Conservation (phyloP, 306 rosid genomes). For the Cucumis hystrix region DNA sequence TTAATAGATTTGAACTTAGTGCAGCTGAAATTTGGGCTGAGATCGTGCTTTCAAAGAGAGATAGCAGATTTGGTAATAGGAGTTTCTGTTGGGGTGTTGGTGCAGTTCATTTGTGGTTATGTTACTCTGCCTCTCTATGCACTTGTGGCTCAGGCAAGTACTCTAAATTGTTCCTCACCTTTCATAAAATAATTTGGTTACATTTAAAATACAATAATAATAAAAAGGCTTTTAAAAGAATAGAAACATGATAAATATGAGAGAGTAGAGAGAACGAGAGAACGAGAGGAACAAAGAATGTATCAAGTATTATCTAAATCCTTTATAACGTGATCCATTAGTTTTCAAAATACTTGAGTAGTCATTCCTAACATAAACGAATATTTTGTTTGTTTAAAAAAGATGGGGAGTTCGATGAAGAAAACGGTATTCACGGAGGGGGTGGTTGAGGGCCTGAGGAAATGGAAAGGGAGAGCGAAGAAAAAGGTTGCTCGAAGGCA, state of each 20-base stretch:
- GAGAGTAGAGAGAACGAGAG: too few species aligned
- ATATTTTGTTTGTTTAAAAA: too few species aligned
- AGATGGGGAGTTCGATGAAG: slow-evolving; percentile 49
- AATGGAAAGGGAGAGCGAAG: slow-evolving; percentile 28
- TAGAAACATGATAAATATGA: too few species aligned
- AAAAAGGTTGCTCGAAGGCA: slow-evolving; percentile 14
- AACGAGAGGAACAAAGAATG: too few species aligned
- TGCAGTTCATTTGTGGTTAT: slow-evolving; percentile 45
- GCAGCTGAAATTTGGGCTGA: slow-evolving; percentile 36
- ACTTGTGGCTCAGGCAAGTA: slow-evolving; percentile 45
- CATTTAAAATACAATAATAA: too few species aligned
- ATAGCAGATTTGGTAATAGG: slow-evolving; percentile 30
- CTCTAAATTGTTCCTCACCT: too few species aligned
- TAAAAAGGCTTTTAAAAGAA: too few species aligned
- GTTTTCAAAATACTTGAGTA: too few species aligned
- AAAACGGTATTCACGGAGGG: slow-evolving; percentile 32
- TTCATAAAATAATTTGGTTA: too few species aligned
- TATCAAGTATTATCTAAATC: too few species aligned
- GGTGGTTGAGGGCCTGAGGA: slow-evolving; percentile 30
- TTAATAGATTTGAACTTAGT: neutral
- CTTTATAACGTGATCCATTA: too few species aligned
- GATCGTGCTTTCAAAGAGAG: slow-evolving; percentile 44
- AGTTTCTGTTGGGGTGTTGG: slow-evolving; percentile 22
- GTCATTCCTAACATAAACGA: too few species aligned
- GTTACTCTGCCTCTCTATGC: slow-evolving; percentile 58